These are phyloP conservation scores for Fusarium beomiforme DNA, from an alignment of 2,329 filamentous ascomycete species.

Conservation along the genomic window DNA sequence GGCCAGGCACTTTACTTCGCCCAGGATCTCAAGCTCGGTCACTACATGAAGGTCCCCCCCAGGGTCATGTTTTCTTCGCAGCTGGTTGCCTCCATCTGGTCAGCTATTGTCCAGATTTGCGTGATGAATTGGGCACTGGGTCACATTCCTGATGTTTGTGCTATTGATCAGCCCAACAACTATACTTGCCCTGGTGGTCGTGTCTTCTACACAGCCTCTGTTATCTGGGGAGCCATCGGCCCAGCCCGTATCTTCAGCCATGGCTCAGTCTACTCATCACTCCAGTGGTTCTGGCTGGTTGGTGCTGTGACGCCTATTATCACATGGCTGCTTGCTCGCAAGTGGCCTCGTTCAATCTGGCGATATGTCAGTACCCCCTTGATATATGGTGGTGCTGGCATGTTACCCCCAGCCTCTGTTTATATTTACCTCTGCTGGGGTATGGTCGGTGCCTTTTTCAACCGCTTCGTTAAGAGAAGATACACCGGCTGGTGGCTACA, in stretches of 20 bases:
- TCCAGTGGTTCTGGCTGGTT: conserved; percentile 78
- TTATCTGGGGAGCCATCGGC: conserved; percentile 80
- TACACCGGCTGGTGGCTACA: conserved; percentile 80
- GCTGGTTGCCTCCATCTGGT: conserved; percentile 68
- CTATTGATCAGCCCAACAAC: conserved; percentile 60
- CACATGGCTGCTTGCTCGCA: conserved; percentile 70
- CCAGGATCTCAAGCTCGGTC: conserved; percentile 73
- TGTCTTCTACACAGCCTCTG: conserved; percentile 73
- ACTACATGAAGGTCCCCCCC: conserved; percentile 74
- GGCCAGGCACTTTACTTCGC: conserved; percentile 71
- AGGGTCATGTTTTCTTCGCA: conserved; percentile 71
- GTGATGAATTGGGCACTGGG: conserved; percentile 74
- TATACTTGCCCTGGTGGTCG: conserved; percentile 66
- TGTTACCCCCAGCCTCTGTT: conserved; percentile 75
- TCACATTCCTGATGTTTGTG: conserved; percentile 71
- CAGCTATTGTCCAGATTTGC: conserved; percentile 68
- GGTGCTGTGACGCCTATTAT: conserved; percentile 70
- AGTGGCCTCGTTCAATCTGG: conserved; percentile 68
- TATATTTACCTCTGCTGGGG: conserved; percentile 79
- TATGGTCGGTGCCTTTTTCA: conserved; percentile 73
- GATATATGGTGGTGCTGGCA: conserved; percentile 71
- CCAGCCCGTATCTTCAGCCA: conserved; percentile 75
- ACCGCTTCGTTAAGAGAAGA: conserved; percentile 71
- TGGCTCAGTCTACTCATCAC: conserved; percentile 67
- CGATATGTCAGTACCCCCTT: conserved; percentile 75